phyloP scores from a whole-genome alignment of 2,329 filamentous ascomycete genomes.

The Thermothelomyces thermophilus region DNA sequence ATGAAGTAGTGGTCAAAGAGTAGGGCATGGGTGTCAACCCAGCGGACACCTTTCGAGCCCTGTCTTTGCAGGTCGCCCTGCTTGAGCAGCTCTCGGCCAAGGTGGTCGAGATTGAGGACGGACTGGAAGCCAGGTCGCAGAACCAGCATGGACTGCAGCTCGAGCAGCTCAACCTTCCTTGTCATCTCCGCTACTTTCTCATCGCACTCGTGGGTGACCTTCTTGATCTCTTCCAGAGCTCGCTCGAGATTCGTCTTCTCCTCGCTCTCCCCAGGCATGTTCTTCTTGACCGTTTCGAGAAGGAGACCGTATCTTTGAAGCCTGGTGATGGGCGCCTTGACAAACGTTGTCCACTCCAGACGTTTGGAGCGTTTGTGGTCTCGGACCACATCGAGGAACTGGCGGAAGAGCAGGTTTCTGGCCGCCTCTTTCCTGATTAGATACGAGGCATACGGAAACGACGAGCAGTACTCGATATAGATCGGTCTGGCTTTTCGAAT shows the following conservation, averaged over 20 bases:
- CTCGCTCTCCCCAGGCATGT: constrained; percentile 75
- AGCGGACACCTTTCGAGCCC: constrained; percentile 81
- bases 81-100: constrained; percentile 85
- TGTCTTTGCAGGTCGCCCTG: constrained; percentile 84
- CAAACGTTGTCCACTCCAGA: constrained; percentile 87
- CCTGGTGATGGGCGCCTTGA: constrained; percentile 88
- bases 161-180: constrained; percentile 82
- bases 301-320: constrained; percentile 86
- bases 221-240: constrained; percentile 86
- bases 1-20: constrained; percentile 97
- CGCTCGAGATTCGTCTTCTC: constrained; percentile 79
- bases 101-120: constrained; percentile 84
- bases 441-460: constrained; percentile 77
- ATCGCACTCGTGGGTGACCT: constrained; percentile 85
- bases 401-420: constrained; percentile 76
- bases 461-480: constrained; percentile 87
- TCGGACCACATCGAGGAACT: constrained; percentile 75
- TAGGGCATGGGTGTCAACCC: constrained; percentile 89
- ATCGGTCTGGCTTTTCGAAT: constrained; percentile 84
- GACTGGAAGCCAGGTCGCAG: constrained; percentile 82
- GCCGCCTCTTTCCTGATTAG: constrained; percentile 78
- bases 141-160: constrained; percentile 75
- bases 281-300: constrained; percentile 74
- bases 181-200: constrained; percentile 85
- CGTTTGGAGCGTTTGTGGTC: constrained; percentile 73